Evolutionary conservation across 495 filamentous ascomycete genomes (phyloP).

Genomic region (Elasticomyces elasticus): DNA sequence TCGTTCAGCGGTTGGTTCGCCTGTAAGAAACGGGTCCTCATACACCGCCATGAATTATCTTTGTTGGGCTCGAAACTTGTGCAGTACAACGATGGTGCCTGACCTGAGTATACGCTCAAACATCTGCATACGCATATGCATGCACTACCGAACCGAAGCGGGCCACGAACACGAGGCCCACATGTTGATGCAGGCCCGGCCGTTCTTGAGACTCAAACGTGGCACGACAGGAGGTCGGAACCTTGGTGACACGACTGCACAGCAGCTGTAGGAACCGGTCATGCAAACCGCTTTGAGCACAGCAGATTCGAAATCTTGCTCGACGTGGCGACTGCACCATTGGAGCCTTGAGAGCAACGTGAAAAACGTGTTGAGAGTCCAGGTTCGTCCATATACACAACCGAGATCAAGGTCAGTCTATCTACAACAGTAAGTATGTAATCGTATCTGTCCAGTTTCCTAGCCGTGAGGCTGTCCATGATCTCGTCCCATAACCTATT

Average conservation of each 20-base stretch:
- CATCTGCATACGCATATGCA: background rate
- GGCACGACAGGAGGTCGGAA: background rate
- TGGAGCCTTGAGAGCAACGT: background rate
- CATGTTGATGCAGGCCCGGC: background rate
- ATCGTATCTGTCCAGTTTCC: background rate
- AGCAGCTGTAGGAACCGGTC: background rate
- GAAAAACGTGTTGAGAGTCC: background rate
- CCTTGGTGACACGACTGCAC: background rate
- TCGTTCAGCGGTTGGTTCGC: too few species aligned
- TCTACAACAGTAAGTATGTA: background rate
- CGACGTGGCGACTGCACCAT: background rate
- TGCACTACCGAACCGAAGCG: background rate
- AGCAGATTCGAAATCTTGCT: background rate
- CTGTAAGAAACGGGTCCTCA: too few species aligned
- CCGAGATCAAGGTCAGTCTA: background rate
- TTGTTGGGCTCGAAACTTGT: too few species aligned
- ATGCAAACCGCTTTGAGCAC: background rate
- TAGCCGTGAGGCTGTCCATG: background rate
- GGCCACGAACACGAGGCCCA: background rate
- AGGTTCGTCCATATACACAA: background rate
- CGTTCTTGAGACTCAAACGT: background rate
- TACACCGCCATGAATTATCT: too few species aligned
- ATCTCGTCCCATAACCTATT: background rate
- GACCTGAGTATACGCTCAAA: too few species aligned
- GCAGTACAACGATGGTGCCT: too few species aligned